Percentiles rank a stretch among this genome's conserved stretches.
These are phyloP conservation scores for Xylariales sp. DNA, from an alignment of 2,329 filamentous ascomycete species.

Conservation along the genomic window DNA sequence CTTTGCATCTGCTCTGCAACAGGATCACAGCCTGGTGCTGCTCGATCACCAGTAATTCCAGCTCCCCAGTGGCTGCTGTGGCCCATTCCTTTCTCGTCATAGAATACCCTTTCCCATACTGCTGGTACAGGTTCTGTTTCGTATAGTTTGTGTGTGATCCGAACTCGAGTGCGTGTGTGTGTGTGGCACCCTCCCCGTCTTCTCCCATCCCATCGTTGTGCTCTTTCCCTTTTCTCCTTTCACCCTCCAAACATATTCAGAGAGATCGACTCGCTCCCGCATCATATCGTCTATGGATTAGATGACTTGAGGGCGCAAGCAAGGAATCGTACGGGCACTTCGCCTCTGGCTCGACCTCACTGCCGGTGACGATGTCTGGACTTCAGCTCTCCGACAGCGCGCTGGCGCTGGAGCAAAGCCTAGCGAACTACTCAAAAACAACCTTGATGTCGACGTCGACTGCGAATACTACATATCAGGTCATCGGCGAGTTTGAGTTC, in stretches of 20 bases:
- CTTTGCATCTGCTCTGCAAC: slow-evolving; percentile 25
- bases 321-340: slow-evolving; percentile 18
- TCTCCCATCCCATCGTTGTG: slow-evolving; percentile 9
- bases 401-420: slow-evolving; percentile 21
- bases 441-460: slow-evolving; percentile 22
- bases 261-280: slow-evolving; percentile 15
- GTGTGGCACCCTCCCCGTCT: slow-evolving; percentile 14
- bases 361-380: slow-evolving; percentile 18
- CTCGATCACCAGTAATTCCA: slow-evolving; percentile 22
- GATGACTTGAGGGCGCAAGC: slow-evolving; percentile 38
- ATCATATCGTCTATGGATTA: slow-evolving; percentile 29
- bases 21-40: slow-evolving; percentile 23
- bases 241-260: slow-evolving; percentile 11
- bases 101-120: slow-evolving; percentile 21
- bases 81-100: slow-evolving; percentile 29
- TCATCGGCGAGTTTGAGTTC: slow-evolving; percentile 48
- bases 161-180: slow-evolving; percentile 22
- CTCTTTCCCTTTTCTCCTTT: slow-evolving; percentile 7
- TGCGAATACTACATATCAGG: slow-evolving; percentile 37
- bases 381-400: slow-evolving; percentile 15
- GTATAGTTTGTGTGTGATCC: slow-evolving; percentile 37
- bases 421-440: slow-evolving; percentile 14
- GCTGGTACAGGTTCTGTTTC: slow-evolving; percentile 40
- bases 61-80: slow-evolving; percentile 17
- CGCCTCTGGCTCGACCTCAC: slow-evolving; percentile 22